A percentile compares a stretch with the other conserved stretches of the same genome.
Evolutionary conservation across 2,329 filamentous ascomycete genomes (phyloP).

Genomic region (Talaromyces rugulosus): DNA sequence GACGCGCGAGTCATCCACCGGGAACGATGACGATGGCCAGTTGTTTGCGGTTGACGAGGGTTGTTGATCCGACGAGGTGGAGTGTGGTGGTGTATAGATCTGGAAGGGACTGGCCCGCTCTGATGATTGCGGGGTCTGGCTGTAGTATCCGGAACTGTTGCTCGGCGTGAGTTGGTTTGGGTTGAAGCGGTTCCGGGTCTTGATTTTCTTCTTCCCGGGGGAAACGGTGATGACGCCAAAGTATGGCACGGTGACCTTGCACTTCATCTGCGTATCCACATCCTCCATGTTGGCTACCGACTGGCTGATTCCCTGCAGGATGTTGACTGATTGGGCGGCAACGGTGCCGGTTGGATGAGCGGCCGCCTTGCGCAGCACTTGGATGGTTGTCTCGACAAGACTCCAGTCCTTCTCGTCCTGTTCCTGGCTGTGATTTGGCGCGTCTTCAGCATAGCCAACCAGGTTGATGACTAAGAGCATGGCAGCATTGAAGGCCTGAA

Average conservation of each 20-base stretch:
- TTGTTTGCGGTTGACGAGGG: neutral
- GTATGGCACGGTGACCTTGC: slow-evolving; percentile 43
- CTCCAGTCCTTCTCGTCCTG: slow-evolving; percentile 35
- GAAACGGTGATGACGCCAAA: slow-evolving; percentile 42
- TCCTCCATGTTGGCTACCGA: neutral
- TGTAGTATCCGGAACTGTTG: slow-evolving; percentile 3
- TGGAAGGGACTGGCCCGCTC: slow-evolving; percentile 14
- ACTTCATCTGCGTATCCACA: slow-evolving; percentile 16
- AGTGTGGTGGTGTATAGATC: slow-evolving; percentile 23
- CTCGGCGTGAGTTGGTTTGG: neutral
- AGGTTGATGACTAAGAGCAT: slow-evolving; percentile 44
- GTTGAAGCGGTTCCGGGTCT: neutral
- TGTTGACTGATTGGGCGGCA: slow-evolving; percentile 39
- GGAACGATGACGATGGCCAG: slow-evolving; percentile 10
- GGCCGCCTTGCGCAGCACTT: slow-evolving; percentile 30
- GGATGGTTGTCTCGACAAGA: slow-evolving; percentile 29
- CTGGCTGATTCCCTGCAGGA: slow-evolving; percentile 37
- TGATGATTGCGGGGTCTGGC: slow-evolving; percentile 11
- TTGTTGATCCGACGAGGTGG: slow-evolving; percentile 10
- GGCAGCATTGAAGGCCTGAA: slow-evolving; percentile 44
- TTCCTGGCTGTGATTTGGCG: slow-evolving; percentile 19
- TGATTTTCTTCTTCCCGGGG: slow-evolving; percentile 24
- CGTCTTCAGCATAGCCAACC: slow-evolving; percentile 30
- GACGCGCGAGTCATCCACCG: slow-evolving; percentile 16
- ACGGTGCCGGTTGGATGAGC: slow-evolving; percentile 36